Conservation (phyloP, 345 rosid species). For the Lepidium sativum region DNA sequence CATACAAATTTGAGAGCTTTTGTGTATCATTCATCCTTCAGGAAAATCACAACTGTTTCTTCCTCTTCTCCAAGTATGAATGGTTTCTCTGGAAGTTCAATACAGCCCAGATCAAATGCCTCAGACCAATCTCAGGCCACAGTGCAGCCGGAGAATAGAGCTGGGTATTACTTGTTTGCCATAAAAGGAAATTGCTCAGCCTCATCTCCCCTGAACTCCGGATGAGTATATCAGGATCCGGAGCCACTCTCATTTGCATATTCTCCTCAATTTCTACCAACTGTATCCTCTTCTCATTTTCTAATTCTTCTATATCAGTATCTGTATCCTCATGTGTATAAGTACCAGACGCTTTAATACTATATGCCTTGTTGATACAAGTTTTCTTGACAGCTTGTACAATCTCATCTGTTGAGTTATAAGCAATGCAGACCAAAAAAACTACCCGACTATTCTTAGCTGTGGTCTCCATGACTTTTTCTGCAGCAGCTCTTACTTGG, state of each 20-base stretch:
- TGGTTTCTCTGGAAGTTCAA: conserved; percentile 53
- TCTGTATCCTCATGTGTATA: not conserved
- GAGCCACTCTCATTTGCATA: conserved; percentile 68
- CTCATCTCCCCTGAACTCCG: conserved; percentile 72
- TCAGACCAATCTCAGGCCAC: conserved; percentile 79
- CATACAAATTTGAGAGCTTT: not conserved
- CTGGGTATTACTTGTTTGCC: conserved; percentile 58
- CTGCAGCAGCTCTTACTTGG: conserved; percentile 48
- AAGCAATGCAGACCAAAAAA: conserved; percentile 41
- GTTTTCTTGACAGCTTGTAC: conserved; percentile 62
- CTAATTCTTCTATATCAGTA: not conserved
- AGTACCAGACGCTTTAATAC: not conserved
- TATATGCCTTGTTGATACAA: conserved; percentile 33
- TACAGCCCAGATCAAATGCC: conserved; percentile 59
- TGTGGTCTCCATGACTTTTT: conserved; percentile 61
- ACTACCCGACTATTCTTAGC: conserved; percentile 29
- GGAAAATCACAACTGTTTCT: conserved; percentile 34
- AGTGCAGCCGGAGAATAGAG: conserved; percentile 54
- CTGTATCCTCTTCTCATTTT: conserved; percentile 17
- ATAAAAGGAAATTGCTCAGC: conserved; percentile 65
- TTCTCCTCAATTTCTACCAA: conserved; percentile 49
- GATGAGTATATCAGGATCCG: conserved; percentile 62
- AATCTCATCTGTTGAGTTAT: conserved; percentile 75
- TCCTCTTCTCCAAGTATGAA: conserved; percentile 59
- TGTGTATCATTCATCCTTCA: not conserved